Evolutionary conservation across 768 basidiomycete genomes (phyloP), one percentile per base, ranked within the genome.

Genomic region (Sporobolomyces pararoseus): DNA sequence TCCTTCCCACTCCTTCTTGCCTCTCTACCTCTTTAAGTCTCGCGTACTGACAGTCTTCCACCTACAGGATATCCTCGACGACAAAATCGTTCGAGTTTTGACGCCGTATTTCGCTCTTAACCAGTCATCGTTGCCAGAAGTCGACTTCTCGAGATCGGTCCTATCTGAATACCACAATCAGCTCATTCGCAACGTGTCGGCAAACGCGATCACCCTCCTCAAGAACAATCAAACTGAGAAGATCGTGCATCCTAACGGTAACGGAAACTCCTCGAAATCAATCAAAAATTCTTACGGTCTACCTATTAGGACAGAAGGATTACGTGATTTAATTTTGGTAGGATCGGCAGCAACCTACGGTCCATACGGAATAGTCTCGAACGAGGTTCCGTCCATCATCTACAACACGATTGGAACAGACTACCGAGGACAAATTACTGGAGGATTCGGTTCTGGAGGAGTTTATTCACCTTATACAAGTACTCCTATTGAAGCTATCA

Each of bases 391-490:
- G 1, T 39, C 29, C 23, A 67, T 58, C 39, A 5, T 62, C 7
- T 55, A 25, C 42, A 35, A 55, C 53, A 31, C 64, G 0, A n/a
- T 54, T 23, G 0, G 0, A 7, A n/a, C 19, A 9, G 7, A 49
- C 21, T 50, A 35, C 27, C 4, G 19, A 2, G 61, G 63, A 6
- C 44, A 39, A 25, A 16, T 50, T 10, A 39, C 53, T 0, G 49
- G 47, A 35, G 80, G 80, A 23, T 79, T 79, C 44, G 81, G 80
- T 42, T 76, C 75, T 5, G 81, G 80, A 21, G 63, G 64, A n/a
- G 70, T 79, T 29, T 66, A 74, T 7, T 55, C 76, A 0, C 59
- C 77, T 7, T 80, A 78, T 76, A 69, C 74, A 12, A 70, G 78
- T 19, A 59, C 70, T n/a, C 81, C 81, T 0, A 76, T 79, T 55